Evolutionary conservation across 352 stramenopile genomes (phyloP), one percentile per base, ranked within the genome.

Genomic region (Pythium sp.): DNA sequence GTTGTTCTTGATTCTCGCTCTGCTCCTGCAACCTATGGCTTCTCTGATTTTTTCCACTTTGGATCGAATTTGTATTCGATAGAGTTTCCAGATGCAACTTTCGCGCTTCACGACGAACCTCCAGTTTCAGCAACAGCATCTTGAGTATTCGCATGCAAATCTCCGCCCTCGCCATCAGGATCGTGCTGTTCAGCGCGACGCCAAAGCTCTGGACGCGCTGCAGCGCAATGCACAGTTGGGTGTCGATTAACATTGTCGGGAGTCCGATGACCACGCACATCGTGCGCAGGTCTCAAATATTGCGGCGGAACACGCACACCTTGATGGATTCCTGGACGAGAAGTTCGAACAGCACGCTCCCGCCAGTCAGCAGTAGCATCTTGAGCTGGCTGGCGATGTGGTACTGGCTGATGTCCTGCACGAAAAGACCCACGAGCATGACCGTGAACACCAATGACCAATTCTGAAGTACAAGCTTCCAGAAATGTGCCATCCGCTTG

Each of bases 231-330:
- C 72, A 61, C n/a, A 70, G 57, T 54, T 78, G 72, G 0, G 69
- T 78, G 38, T 78, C 69, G 34, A 78, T 73, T 26, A 75, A 14
- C 9, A 71, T 69, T 4, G 72, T 73, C 1, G 72, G 69, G 7
- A 78, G 49, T 9, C 64, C 69, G 5, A 78, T 69, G 3, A 63
- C 38, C 14, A 71, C 58, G 53, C 65, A 73, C 72, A 75, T 78
- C 12, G 47, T 51, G 18, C 69, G 65, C 5, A 66, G 58, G 24
- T 67, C 70, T 5, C 43, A 56, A 11, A 75, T 47, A 0, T 57
- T 28, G 22, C 59, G 69, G 9, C 63, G 74, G 24, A 76, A 22
- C 24, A 77, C 30, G 43, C 69, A 75, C 6, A 60, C 22, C 22
- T 75, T 77, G n/a, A 66, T 64, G 3, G 53, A 2, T 54, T 75